A percentile compares a stretch with the other conserved stretches of the same genome.
Evolutionary conservation across 2,329 filamentous ascomycete species (phyloP).

Genomic region (Didymellaceae sp.): DNA sequence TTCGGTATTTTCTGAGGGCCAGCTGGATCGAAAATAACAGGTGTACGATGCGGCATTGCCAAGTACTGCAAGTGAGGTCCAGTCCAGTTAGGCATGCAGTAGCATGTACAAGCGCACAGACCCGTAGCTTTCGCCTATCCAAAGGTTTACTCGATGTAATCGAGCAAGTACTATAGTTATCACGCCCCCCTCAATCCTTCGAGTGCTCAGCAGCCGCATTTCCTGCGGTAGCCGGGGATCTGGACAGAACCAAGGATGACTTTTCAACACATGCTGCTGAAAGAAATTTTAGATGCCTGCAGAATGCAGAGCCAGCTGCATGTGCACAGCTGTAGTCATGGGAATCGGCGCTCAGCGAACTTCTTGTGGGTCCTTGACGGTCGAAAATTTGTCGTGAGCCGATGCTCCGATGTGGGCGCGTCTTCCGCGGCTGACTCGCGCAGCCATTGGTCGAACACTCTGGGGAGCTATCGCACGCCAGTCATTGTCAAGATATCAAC

Average conservation of each 20-base stretch:
- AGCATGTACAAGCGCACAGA: not conserved
- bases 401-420: not conserved
- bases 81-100: not conserved
- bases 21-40: too few species aligned
- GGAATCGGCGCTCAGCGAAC: slow-evolving; percentile 29
- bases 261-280: not conserved
- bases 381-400: slow-evolving; percentile 13
- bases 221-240: slow-evolving; percentile 11
- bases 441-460: slow-evolving; percentile 25
- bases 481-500: slow-evolving; percentile 10
- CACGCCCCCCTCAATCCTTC: not conserved
- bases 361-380: slow-evolving; percentile 18
- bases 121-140: not conserved
- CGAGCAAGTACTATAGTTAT: slow-evolving; percentile 10
- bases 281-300: not conserved
- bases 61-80: too few species aligned
- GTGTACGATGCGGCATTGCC: not conserved
- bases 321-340: not conserved
- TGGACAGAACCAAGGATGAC: slow-evolving; percentile 1
- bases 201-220: not conserved
- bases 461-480: slow-evolving; percentile 10
- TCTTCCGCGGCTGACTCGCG: slow-evolving; percentile 33
- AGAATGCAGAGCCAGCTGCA: not conserved
- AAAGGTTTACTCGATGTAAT: slow-evolving; percentile 16
- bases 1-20: too few species aligned